Evolutionary conservation across 2,329 filamentous ascomycete species (phyloP), one percentile per base, ranked within the genome.

Genomic region (Beauveria rudraprayagi): DNA sequence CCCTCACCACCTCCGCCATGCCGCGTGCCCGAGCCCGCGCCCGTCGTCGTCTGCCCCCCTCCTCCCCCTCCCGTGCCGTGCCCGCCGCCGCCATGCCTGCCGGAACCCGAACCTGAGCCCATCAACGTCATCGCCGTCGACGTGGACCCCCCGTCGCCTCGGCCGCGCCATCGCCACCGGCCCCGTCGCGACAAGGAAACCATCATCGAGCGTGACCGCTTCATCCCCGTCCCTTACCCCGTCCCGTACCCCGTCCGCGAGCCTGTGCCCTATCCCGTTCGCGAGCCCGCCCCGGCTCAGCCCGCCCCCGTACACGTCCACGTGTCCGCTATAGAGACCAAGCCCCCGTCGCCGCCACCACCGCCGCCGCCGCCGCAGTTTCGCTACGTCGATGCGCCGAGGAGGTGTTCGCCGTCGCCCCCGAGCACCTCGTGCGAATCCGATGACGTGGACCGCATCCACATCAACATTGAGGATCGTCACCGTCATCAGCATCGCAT

Each of bases 121-220:
- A 74, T 74, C 61, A 72, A 75, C 61, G 73, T 76, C 63, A 76
- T 76, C 56, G 70, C 73, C 64, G 73, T 75, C 17, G 71, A 75
- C 55, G 70, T 74, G 37, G 73, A 73, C 51, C 70, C 69, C 26
- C 53, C 56, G 22, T 64, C 66, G 28, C 63, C 57, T 52, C 69
- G 67, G 61, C 69, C 66, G 61, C 64, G 58, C 37, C 66, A 70
- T 63, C 69, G 41, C 43, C 70, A 68, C 51, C 68, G 69, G 14
- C 69, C 68, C 55, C 70, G 63, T 52, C 67, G 71, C 16, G 76
- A 80, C 51, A 72, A 72, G 40, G 80, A 83, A 67, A 73, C 81
- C 55, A 75, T 79, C 67, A 76, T 83, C 63, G 80, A 83, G 71
- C 75, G 80, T 28, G 81, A 84, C 67, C 73, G 75, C 56, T 65